Percentiles rank a stretch among this genome's conserved stretches.
Conservation (phyloP, 2,329 filamentous ascomycete genomes). For the Lachnellula cervina region DNA sequence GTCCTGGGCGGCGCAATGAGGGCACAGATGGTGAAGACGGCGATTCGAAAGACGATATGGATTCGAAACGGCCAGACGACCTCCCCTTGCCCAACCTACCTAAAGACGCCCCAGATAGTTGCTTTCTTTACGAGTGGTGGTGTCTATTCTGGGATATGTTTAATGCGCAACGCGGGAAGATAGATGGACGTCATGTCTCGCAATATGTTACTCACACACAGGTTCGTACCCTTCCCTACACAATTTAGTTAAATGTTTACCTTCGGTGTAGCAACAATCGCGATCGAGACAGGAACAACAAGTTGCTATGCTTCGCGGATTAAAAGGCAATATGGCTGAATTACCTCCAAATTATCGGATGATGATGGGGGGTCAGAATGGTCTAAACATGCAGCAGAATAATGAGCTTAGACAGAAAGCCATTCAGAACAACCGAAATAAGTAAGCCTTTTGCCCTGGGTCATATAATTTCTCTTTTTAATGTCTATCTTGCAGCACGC, state of each 20-base stretch:
- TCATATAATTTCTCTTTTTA: background rate
- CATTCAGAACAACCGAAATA: constrained; percentile 72
- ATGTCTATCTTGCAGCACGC: constrained; percentile 29
- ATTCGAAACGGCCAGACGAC: constrained; percentile 71
- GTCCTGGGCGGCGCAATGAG: constrained; percentile 61
- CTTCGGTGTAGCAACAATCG: constrained; percentile 53
- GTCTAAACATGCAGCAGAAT: constrained; percentile 51
- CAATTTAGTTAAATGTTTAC: constrained; percentile 3
- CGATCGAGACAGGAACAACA: constrained; percentile 71
- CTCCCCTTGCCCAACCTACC: constrained; percentile 71
- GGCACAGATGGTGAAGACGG: constrained; percentile 75
- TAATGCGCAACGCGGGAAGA: constrained; percentile 69
- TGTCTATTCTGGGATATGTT: constrained; percentile 96
- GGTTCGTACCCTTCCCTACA: constrained; percentile 47
- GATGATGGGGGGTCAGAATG: constrained; percentile 67
- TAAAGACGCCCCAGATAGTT: constrained; percentile 60
- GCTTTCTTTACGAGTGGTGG: constrained; percentile 97
- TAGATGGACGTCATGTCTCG: constrained; percentile 57
- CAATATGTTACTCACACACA: constrained; percentile 81
- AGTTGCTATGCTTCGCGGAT: constrained; percentile 69
- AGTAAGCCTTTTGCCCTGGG: constrained; percentile 44
- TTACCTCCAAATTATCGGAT: constrained; percentile 53
- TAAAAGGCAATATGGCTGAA: constrained; percentile 53
- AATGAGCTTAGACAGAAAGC: constrained; percentile 65
- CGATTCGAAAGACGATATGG: constrained; percentile 74